Evolutionary conservation across 805 yeast genomes (phyloP).

Genomic region (Kuraishia piskuri): DNA sequence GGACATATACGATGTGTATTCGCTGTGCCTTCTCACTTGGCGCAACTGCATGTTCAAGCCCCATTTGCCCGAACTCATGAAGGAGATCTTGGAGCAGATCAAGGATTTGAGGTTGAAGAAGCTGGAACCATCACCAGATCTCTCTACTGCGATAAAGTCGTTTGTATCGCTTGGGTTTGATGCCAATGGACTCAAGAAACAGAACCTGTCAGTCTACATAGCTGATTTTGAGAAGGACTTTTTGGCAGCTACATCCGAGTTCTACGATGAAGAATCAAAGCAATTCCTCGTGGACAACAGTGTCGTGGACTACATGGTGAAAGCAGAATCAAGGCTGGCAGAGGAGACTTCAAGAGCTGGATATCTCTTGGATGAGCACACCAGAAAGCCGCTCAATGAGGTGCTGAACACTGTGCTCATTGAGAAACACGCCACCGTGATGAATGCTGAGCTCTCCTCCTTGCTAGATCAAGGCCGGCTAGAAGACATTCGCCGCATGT

Average conservation of each 20-base stretch:
- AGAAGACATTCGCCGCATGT: constrained; percentile 73
- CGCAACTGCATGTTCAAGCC: constrained; percentile 69
- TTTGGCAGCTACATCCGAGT: constrained; percentile 56
- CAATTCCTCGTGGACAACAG: constrained; percentile 63
- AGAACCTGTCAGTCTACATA: constrained; percentile 74
- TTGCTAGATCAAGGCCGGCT: constrained; percentile 66
- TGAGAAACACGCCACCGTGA: constrained; percentile 63
- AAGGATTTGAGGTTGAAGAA: constrained; percentile 74
- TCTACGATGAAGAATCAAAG: constrained; percentile 60
- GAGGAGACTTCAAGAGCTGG: constrained; percentile 79
- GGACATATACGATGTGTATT: constrained; percentile 85
- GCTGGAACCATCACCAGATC: constrained; percentile 53
- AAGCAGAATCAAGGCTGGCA: constrained; percentile 72
- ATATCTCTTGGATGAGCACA: constrained; percentile 76
- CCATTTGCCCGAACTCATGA: constrained; percentile 50
- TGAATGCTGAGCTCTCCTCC: constrained; percentile 70
- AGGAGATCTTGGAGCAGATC: constrained; percentile 69
- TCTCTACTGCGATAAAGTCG: constrained; percentile 74
- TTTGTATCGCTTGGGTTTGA: constrained; percentile 89
- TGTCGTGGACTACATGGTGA: constrained; percentile 84
- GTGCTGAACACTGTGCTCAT: constrained; percentile 71
- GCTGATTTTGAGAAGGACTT: constrained; percentile 73
- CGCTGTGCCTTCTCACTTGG: constrained; percentile 85
- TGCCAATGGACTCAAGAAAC: constrained; percentile 78
- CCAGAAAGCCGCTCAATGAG: constrained; percentile 69